Percentiles rank a stretch among this genome's conserved stretches.
phyloP scores from a whole-genome alignment of 805 yeast species.

The Suhomyces kilbournensis region DNA sequence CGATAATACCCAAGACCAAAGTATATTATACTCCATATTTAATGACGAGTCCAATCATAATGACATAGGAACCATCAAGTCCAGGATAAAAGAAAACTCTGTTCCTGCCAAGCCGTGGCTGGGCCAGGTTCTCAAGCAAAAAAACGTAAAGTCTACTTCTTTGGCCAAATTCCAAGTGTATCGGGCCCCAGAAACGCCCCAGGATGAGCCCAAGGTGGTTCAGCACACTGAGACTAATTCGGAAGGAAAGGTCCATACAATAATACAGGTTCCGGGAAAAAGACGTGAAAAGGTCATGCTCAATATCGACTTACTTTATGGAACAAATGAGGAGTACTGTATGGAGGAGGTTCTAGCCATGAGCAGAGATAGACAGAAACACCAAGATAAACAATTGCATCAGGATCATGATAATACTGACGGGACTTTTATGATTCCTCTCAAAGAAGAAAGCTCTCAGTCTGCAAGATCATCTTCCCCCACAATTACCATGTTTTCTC shows the following conservation, averaged over 20 bases:
- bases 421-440: slow-evolving; percentile 37
- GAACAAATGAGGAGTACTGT: slow-evolving; percentile 53
- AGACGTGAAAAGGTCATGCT: slow-evolving; percentile 56
- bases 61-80: slow-evolving; percentile 46
- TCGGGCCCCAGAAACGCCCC: slow-evolving; percentile 17
- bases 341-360: slow-evolving; percentile 63
- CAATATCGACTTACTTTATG: slow-evolving; percentile 56
- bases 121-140: slow-evolving; percentile 57
- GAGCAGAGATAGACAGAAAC: slow-evolving; percentile 26
- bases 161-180: slow-evolving; percentile 30
- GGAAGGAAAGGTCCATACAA: slow-evolving; percentile 42
- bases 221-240: slow-evolving; percentile 8
- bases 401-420: no score
- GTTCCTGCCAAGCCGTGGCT: slow-evolving; percentile 56
- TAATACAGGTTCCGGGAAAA: slow-evolving; percentile 55
- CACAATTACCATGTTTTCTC: slow-evolving; percentile 74
- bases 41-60: slow-evolving; percentile 36
- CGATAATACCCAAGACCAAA: slow-evolving; percentile 11
- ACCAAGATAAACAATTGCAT: background rate
- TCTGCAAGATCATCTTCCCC: slow-evolving; percentile 55
- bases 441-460: slow-evolving; percentile 32
- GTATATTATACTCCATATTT: slow-evolving; percentile 23
- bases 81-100: slow-evolving; percentile 63
- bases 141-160: slow-evolving; percentile 14
- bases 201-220: slow-evolving; percentile 2